Base-by-base conservation (phyloP, 2,329 filamentous ascomycete genomes). In the Hypocreales sp. region DNA sequence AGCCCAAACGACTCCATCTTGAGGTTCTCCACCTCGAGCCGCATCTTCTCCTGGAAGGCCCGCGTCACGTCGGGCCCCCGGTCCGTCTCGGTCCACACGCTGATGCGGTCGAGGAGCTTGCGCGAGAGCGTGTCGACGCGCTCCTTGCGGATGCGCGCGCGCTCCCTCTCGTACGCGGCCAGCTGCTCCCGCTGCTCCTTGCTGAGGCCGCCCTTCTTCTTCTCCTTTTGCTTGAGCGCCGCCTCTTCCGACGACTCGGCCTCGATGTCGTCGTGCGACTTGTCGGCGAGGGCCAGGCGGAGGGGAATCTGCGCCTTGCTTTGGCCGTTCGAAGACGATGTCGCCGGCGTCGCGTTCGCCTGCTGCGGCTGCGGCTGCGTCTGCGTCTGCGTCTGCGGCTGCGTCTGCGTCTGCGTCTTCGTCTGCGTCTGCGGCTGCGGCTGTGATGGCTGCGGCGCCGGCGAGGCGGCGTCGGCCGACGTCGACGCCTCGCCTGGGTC, bases 1-100 rank as follows among this genome's bases (percentile, higher is more conserved):
- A 98, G 66, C 27, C 90, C 90, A 42, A 98, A 98, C 1, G 81
- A 92, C 58, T 98, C 90, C 83, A 98, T 98, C 66, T 95, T 98
- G 42, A 98, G 64, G 48, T 95, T 92, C 60, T 98, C 90, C 15
- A 92, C 82, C 57, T 98, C 90, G 22, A 95, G 72, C 22, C 77
- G 72, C 40, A 81, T 94, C 69, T 98, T 94, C 50, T 87, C 82
- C 50, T 86, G 77, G 61, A 95, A 98, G 0, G 90, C 81, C 31
- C 60, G 61, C 19, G 87, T 95, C 33, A 94, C 82, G 41, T 92
- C 84, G 10, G 56, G 35, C 24, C 78, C 72, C 59, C 90, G 92
- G 57, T 95, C 90, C 4, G 87, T 94, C 61, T 98, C 90, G 5
- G 90, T 94, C 87, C 86, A 95, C 22, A 95, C 74, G 38, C 78